Base-by-base conservation (phyloP, 805 yeast species). In the Ogataea salicorniae region DNA sequence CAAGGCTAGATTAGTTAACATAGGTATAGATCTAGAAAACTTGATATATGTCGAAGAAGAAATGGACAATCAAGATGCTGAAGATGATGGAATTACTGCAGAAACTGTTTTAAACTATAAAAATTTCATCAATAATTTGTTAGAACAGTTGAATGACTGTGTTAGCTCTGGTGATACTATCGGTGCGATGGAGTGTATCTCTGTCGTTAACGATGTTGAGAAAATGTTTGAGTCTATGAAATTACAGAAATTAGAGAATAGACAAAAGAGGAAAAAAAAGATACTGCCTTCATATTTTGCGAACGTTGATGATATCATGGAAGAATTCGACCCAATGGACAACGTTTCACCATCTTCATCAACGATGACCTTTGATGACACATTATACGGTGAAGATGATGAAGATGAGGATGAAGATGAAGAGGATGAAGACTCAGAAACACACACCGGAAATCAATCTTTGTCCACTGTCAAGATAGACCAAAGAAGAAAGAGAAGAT, bases 141-240 rank as follows among this genome's bases (percentile, higher is more conserved):
- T 84, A 23, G 72, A 71, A 41, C 89, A 83, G 56, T 66, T 84
- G 49, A 79, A 81, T 46, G 67, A 65, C 15, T 78, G 85, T 3
- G 75, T 81, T 7, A 72, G 71, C 6, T 60, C 67, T 15, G 76
- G 77, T 34, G 86, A 84, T 56, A 72, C 75, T 17, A 75, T 77
- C 38, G 77, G 77, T 13, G 80, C 81, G 47, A 75, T 79, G 66
- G 89, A 84, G 58, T 83, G 88, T 54, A 70, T 84, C 46, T 79
- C 80, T 0, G 82, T 83, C 31, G 79, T 84, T 29, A 74, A 74
- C 49, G 90, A 84, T 54, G 82, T 84, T 65, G 90, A 84, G 57
- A 76, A 80, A 54, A 84, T 84, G 89, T 84, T 81, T 61, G 83
- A 81, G 41, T 75, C 80, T 0, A 72, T 77, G 65, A 68, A 74